Evolutionary conservation across 2,329 filamentous ascomycete genomes (phyloP).

Genomic region (Pseudogymnoascus sp.): DNA sequence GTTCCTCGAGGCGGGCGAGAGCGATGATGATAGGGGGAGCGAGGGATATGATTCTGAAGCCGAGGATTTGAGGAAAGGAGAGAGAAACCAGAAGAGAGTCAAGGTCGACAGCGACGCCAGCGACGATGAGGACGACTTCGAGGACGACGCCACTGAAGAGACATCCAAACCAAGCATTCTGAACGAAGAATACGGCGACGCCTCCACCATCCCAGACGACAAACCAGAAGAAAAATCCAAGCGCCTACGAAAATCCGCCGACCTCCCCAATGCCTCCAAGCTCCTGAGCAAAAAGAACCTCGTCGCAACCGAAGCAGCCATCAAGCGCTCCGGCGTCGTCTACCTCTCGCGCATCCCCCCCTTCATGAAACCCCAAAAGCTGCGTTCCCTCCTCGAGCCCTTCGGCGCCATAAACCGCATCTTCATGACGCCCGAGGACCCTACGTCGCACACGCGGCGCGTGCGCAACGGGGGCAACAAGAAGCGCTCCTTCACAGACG

Average conservation of each 20-base stretch:
- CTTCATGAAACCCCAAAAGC: constrained; percentile 77
- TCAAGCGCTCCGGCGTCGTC: constrained; percentile 68
- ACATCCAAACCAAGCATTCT: constrained; percentile 18
- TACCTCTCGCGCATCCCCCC: constrained; percentile 79
- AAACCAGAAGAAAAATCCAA: constrained; percentile 18
- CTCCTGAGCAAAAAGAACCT: constrained; percentile 60
- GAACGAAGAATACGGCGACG: constrained; percentile 26
- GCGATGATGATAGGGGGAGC: constrained; percentile 42
- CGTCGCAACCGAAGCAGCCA: constrained; percentile 52
- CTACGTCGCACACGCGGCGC: constrained; percentile 54
- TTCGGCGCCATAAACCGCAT: constrained; percentile 71
- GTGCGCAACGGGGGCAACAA: constrained; percentile 71
- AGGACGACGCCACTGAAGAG: constrained; percentile 22
- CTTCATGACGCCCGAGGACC: constrained; percentile 71
- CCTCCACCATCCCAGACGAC: constrained; percentile 15
- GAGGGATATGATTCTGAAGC: constrained; percentile 58
- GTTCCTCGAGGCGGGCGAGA: constrained; percentile 55
- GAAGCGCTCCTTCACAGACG: constrained; percentile 72
- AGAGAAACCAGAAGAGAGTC: constrained; percentile 52
- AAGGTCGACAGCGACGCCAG: constrained; percentile 41
- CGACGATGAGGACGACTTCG: constrained; percentile 29
- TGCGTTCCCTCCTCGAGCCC: constrained; percentile 64
- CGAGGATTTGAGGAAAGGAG: constrained; percentile 59
- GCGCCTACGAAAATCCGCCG: constrained; percentile 23
- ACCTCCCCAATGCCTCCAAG: constrained; percentile 43